Conservation (phyloP, 1,139 yeast species). For the Suhomyces choctaworum region DNA sequence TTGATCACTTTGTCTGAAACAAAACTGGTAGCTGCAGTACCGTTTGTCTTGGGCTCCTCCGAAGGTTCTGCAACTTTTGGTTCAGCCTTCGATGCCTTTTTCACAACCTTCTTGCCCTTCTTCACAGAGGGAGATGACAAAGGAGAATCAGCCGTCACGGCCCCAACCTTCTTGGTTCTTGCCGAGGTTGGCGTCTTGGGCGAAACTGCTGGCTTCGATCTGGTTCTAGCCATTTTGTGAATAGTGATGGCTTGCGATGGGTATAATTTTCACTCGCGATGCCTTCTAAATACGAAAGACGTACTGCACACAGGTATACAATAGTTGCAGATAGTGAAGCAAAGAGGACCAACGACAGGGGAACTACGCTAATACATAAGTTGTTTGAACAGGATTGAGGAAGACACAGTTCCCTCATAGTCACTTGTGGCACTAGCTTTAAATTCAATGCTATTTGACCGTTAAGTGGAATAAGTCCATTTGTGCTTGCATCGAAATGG, state of each 20-base stretch:
- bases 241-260: slow-evolving; percentile 4
- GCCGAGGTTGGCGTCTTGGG: slow-evolving; percentile 19
- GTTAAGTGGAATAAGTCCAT: no score
- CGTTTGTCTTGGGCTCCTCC: slow-evolving; percentile 1
- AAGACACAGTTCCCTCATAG: neutral
- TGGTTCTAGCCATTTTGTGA: slow-evolving; percentile 21
- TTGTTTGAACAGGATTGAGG: neutral
- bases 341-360: no score
- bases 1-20: slow-evolving; percentile 15
- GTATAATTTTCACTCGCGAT: slow-evolving; percentile 13
- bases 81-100: neutral
- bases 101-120: slow-evolving; percentile 9
- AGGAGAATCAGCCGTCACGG: slow-evolving; percentile 20
- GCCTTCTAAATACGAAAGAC: slow-evolving; percentile 7
- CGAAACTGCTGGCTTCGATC: slow-evolving; percentile 16
- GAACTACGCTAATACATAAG: no score
- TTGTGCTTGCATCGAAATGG: no score
- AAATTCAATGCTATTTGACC: no score
- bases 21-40: neutral
- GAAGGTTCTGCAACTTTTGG: slow-evolving; percentile 4
- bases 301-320: no score
- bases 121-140: slow-evolving; percentile 14
- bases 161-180: slow-evolving; percentile 16
- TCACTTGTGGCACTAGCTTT: no score
- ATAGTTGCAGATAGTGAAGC: no score